Percentiles rank a stretch among this genome's conserved stretches.
Conservation (phyloP, 208 protist genomes). For the Lotmaria passim region DNA sequence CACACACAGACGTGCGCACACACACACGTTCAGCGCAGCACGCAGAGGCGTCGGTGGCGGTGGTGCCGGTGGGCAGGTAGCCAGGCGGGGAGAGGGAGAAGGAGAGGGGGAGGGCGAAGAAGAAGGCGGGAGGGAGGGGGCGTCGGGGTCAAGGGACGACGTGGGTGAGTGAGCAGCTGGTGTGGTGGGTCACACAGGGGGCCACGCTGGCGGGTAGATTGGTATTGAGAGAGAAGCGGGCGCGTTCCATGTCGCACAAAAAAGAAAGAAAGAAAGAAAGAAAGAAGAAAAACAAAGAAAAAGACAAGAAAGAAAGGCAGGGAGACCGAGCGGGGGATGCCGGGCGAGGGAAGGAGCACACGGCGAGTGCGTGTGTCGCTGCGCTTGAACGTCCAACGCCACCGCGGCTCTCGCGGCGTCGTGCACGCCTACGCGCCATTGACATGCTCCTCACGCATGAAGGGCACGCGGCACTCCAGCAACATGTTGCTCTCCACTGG, state of each 20-base stretch:
- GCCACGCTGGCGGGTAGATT: too few species aligned
- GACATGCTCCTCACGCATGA: conserved; percentile 45
- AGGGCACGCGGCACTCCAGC: conserved; percentile 93
- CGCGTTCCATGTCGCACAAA: conserved; percentile 6
- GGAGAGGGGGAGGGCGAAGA: not conserved
- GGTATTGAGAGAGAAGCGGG: conserved; percentile 24
- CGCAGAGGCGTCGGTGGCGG: too few species aligned
- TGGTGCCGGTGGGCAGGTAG: too few species aligned
- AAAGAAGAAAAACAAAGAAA: conserved; percentile 2
- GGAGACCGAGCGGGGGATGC: not conserved
- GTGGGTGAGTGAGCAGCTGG: too few species aligned
- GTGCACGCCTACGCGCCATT: conserved; percentile 22
- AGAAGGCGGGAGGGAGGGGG: not conserved
- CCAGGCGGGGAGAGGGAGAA: not conserved
- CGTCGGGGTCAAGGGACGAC: too few species aligned
- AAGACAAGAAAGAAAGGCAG: not conserved
- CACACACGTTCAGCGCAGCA: too few species aligned
- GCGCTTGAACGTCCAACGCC: not conserved
- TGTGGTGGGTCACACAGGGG: conserved; percentile 28
- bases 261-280: conserved; percentile 8
- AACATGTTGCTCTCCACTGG: conserved; percentile 96
- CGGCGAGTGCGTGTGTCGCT: not conserved
- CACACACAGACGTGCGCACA: too few species aligned
- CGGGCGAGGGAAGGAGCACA: not conserved
- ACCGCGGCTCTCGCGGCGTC: not conserved